Evolutionary conservation across 257 asterid genomes (phyloP).

Genomic region (Cordia subcordata): DNA sequence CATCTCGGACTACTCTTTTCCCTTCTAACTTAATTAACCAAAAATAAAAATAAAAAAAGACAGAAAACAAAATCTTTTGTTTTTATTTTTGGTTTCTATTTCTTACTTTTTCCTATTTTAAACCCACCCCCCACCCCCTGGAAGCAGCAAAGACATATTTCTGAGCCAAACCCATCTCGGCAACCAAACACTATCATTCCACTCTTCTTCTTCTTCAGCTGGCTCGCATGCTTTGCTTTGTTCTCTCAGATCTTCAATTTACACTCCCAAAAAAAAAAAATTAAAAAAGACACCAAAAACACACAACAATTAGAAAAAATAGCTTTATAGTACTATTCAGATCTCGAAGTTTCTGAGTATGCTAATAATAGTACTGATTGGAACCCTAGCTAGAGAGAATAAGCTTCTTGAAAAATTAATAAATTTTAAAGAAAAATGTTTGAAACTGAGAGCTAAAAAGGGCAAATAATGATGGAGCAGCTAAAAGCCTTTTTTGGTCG

Average conservation of each 20-base stretch:
- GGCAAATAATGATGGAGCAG: no score
- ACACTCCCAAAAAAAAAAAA: not conserved
- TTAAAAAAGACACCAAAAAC: no score
- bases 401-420: no score
- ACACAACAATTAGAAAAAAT: no score
- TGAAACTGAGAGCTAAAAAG: no score
- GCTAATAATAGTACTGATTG: no score
- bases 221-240: slow-evolving; percentile 13
- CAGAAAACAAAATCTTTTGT: slow-evolving; percentile 5
- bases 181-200: slow-evolving; percentile 27
- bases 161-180: slow-evolving; percentile 54
- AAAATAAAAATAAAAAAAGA: slow-evolving; percentile 20
- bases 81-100: slow-evolving; percentile 3
- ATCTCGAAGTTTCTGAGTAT: no score
- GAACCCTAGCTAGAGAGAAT: no score
- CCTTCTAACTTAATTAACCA: slow-evolving; percentile 14
- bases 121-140: slow-evolving; percentile 43
- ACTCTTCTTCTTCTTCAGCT: no score
- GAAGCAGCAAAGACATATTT: slow-evolving; percentile 24
- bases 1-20: slow-evolving; percentile 41
- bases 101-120: slow-evolving; percentile 10
- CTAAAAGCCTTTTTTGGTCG: no score
- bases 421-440: no score
- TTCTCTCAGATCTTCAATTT: slow-evolving; percentile 32
- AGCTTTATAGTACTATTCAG: no score